Evolutionary conservation across 148 eudicot species (phyloP).

Genomic region (Beta vulgaris): DNA sequence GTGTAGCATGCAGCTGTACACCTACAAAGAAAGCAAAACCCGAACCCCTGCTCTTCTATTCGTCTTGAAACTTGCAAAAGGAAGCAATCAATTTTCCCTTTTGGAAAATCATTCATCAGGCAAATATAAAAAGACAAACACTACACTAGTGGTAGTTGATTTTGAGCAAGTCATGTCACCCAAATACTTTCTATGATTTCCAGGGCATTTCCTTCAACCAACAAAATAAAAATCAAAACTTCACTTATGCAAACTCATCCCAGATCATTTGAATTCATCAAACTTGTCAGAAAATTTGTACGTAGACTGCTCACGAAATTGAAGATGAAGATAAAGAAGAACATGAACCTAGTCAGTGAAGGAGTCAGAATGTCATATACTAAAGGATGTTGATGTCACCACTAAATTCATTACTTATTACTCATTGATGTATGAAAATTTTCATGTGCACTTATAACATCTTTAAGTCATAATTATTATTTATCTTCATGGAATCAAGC

Average conservation of each 20-base stretch:
- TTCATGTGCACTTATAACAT: slow-evolving; percentile 3
- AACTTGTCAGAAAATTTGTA: too few species aligned
- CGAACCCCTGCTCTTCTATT: background rate
- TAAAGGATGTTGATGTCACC: background rate
- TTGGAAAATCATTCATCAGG: slow-evolving; percentile 2
- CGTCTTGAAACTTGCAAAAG: background rate
- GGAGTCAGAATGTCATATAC: background rate
- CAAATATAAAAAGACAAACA: background rate
- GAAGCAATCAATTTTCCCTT: background rate
- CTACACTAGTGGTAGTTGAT: background rate
- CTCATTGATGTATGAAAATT: too few species aligned
- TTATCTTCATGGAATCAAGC: background rate
- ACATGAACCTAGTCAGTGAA: background rate
- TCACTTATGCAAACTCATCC: too few species aligned
- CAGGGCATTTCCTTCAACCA: background rate
- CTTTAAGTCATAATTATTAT: background rate
- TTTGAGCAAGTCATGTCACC: background rate
- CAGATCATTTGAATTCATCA: too few species aligned
- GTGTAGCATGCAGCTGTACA: background rate
- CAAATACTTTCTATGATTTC: background rate
- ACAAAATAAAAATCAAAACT: too few species aligned
- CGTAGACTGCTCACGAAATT: too few species aligned
- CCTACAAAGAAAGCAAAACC: background rate
- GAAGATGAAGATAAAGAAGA: background rate
- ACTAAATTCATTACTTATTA: too few species aligned